phyloP scores from a whole-genome alignment of 2,329 filamentous ascomycete genomes.

The Periconia sp. region DNA sequence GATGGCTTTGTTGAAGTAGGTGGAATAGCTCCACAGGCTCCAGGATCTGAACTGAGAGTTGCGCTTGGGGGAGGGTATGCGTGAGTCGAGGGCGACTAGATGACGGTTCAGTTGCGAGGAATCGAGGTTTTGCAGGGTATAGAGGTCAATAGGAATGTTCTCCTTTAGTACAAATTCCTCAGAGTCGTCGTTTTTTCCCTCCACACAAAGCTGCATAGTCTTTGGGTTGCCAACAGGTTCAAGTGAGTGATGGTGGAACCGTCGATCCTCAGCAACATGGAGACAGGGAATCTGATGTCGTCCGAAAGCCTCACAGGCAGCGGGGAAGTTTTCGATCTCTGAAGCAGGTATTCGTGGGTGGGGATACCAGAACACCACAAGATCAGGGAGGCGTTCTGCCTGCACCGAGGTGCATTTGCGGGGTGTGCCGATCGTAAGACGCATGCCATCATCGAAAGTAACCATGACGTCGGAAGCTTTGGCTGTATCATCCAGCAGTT shows the following conservation, averaged over 20 bases:
- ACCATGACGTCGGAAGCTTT: conserved; percentile 13
- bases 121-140: conserved; percentile 35
- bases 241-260: conserved; percentile 22
- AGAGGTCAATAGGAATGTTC: conserved; percentile 36
- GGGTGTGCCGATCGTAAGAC: conserved; percentile 21
- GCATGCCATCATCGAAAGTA: conserved; percentile 26
- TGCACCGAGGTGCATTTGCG: conserved; percentile 3
- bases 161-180: conserved; percentile 30
- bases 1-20: background rate
- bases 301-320: conserved; percentile 26
- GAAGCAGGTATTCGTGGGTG: conserved; percentile 8
- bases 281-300: conserved; percentile 29
- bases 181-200: conserved; percentile 25
- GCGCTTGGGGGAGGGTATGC: background rate
- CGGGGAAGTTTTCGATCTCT: conserved; percentile 21
- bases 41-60: background rate
- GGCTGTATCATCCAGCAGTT: conserved; percentile 9
- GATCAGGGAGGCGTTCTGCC: conserved; percentile 23
- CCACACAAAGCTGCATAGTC: conserved; percentile 33
- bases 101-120: conserved; percentile 43
- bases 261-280: conserved; percentile 31
- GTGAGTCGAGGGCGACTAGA: conserved; percentile 33
- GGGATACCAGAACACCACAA: conserved; percentile 36
- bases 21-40: background rate
- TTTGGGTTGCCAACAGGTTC: conserved; percentile 18